Percentiles rank a stretch among this genome's conserved stretches.
phyloP scores from a whole-genome alignment of 1,284 basidiomycete species.

The Heterobasidion occidentale region DNA sequence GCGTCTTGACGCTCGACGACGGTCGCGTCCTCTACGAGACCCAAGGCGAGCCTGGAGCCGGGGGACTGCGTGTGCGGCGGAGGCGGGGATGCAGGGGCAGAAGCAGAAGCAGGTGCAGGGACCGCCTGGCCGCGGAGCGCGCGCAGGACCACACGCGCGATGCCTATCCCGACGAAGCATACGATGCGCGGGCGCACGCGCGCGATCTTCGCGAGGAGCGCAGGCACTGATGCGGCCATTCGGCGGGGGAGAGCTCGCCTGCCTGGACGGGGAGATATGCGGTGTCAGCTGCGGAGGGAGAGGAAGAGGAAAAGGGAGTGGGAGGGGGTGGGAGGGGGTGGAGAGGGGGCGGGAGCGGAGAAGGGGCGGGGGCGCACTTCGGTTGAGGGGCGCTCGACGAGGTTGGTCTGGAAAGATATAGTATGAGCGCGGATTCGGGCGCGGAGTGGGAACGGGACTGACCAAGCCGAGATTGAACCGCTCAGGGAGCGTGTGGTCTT shows the following conservation, averaged over 20 bases:
- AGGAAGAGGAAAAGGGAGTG: neutral
- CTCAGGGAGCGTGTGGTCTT: constrained; percentile 39
- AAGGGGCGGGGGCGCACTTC: constrained; percentile 25
- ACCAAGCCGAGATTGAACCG: constrained; percentile 36
- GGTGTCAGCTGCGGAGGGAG: neutral
- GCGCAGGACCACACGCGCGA: constrained; percentile 48
- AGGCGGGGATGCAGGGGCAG: neutral
- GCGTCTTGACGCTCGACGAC: neutral
- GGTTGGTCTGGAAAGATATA: constrained; percentile 42
- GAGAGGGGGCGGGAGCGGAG: constrained; percentile 8
- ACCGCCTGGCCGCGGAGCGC: constrained; percentile 10
- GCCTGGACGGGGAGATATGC: constrained; percentile 27
- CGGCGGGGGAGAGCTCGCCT: constrained; percentile 48
- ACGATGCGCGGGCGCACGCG: constrained; percentile 49
- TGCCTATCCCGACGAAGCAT: constrained; percentile 69
- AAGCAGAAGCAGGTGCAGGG: neutral
- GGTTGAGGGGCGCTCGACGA: constrained; percentile 49
- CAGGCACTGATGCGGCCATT: constrained; percentile 42
- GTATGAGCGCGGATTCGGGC: neutral
- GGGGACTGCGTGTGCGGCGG: neutral
- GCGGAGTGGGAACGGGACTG: constrained; percentile 27
- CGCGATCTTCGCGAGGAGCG: constrained; percentile 48
- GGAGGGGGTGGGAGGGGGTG: neutral
- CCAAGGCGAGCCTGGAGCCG: neutral
- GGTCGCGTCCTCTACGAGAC: neutral